Base-by-base conservation (phyloP, 352 stramenopile genomes). In the Phytophthora cryptogea region DNA sequence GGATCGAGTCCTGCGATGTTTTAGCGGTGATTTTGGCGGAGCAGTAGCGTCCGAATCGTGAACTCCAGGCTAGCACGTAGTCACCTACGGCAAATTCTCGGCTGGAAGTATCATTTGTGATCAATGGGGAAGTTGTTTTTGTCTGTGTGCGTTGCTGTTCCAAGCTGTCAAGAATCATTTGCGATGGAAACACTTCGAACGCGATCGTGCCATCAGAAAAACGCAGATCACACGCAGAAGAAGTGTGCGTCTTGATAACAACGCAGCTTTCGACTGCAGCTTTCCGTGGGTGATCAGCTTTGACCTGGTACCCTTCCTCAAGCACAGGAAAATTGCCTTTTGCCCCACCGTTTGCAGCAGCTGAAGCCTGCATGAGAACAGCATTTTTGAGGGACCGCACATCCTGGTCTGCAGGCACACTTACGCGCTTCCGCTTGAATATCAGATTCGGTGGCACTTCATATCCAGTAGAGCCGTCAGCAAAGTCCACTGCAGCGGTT, bases 121-220 rank as follows among this genome's bases (percentile, higher is more conserved):
- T 20, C 8, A 59, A 26, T 6, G 37, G 47, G 26, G 54, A 17
- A 30, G 56, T 43, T 31, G 47, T 11, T 48, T 58, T 62, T 7
- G 27, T 49, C 5, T 56, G 33, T 20, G 27, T 56, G 16, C 47
- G 58, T 39, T 65, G 64, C 11, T 68, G 51, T 42, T 68, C 52
- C 8, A 61, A 45, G 10, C 54, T 73, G 42, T 91, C 80, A 10
- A 90, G 57, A 10, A 90, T 83, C 83, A 92, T 92, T 66, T 92
- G 83, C 8, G 83, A 89, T 7, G 83, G 83, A 35, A 88, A 92
- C 5, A 92, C 78, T 16, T 88, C 76, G 16, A 90, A 89, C 6
- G 78, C 68, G 35, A 92, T 92, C 9, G 80, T 92, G n/a, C 83
- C 83, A 41, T 92, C 83, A 3, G 74, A 76, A 62, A 92, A 92